A percentile compares a stretch with the other conserved stretches of the same genome.
Evolutionary conservation across 345 rosid genomes (phyloP).

Genomic region (Raphanus sativus): DNA sequence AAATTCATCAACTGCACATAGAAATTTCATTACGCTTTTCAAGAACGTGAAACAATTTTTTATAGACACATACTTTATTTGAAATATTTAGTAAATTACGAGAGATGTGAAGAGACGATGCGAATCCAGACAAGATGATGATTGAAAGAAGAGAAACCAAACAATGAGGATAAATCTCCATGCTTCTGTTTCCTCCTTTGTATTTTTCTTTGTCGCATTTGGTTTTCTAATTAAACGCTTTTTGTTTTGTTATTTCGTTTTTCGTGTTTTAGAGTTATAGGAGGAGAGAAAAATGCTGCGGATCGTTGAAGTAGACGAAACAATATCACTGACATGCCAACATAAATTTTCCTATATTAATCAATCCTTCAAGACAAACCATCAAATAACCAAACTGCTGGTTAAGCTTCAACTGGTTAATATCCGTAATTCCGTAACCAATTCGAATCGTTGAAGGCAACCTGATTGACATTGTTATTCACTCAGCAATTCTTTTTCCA

Average conservation of each 20-base stretch:
- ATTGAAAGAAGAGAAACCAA: constrained; percentile 37
- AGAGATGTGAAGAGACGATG: constrained; percentile 44
- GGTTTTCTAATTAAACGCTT: neutral
- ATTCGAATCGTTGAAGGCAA: constrained; percentile 10
- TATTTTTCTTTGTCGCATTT: constrained; percentile 18
- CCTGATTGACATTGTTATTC: neutral
- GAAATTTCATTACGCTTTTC: neutral
- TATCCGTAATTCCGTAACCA: neutral
- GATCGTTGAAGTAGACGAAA: constrained; percentile 26
- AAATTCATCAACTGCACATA: constrained; percentile 51
- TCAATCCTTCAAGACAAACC: neutral
- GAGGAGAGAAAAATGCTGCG: constrained; percentile 39
- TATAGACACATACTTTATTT: neutral
- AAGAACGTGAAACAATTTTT: neutral
- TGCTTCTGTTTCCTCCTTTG: constrained; percentile 25
- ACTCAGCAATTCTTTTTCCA: too few relatives aligned
- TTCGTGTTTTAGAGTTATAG: constrained; percentile 6
- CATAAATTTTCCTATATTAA: constrained; percentile 15
- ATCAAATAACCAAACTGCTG: neutral
- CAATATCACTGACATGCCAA: neutral
- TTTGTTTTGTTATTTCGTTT: neutral
- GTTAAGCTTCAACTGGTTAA: constrained; percentile 1
- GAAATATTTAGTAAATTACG: neutral
- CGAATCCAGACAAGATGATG: constrained; percentile 35
- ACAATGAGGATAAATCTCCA: constrained; percentile 39